Conservation (phyloP, 495 filamentous ascomycete genomes). For the Cryomyces minteri region DNA sequence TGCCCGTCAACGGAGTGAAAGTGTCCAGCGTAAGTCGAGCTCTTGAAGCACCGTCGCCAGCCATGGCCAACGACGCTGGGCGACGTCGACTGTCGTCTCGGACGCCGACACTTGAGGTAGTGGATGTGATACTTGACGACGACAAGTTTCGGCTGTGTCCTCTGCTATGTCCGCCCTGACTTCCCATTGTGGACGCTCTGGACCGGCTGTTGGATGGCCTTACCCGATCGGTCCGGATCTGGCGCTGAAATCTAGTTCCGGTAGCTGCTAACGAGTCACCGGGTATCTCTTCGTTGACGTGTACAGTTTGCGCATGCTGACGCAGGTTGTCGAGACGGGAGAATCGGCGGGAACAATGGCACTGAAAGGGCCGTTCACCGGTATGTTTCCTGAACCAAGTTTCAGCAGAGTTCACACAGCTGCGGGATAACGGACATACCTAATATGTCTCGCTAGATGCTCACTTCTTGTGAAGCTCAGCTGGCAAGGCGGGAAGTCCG, state of each 20-base stretch:
- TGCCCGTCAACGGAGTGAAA: conserved; percentile 30
- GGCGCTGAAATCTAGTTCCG: conserved; percentile 81
- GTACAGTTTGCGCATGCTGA: conserved; percentile 94
- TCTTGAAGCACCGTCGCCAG: conserved; percentile 40
- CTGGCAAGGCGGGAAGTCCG: conserved; percentile 88
- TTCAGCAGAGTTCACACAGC: conserved; percentile 11
- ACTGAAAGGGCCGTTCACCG: conserved; percentile 92
- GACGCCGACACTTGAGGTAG: conserved; percentile 47
- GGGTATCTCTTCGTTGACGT: conserved; percentile 94
- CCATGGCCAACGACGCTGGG: conserved; percentile 73
- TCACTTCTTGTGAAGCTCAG: conserved; percentile 94
- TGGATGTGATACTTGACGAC: conserved; percentile 66
- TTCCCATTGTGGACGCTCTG: conserved; percentile 54
- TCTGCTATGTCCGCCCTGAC: conserved; percentile 44
- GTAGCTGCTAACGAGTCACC: conserved; percentile 85
- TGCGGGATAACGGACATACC: conserved; percentile 28
- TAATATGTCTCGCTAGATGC: conserved; percentile 85
- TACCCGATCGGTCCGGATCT: conserved; percentile 73
- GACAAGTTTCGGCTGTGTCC: conserved; percentile 76
- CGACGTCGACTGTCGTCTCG: conserved; percentile 44
- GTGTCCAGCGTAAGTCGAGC: conserved; percentile 45
- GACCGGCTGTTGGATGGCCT: conserved; percentile 52
- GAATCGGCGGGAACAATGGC: conserved; percentile 86
- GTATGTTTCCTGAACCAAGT: conserved; percentile 63
- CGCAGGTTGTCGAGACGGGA: conserved; percentile 93